Base-by-base conservation (phyloP, 306 rosid species). In the Cajanus cajan region DNA sequence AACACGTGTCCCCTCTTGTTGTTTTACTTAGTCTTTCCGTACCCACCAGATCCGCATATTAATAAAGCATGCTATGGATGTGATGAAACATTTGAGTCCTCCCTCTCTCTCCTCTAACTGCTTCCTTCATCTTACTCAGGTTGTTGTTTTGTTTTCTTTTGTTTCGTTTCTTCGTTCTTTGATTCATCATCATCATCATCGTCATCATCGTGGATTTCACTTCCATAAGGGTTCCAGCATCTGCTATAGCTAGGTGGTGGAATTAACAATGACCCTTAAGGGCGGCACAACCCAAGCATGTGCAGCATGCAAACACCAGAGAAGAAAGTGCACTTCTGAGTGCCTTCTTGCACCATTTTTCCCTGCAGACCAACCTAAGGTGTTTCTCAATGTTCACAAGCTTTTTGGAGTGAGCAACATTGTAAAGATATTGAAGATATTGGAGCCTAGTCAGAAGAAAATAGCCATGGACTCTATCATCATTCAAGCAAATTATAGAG, bases 351-450 rank as follows among this genome's bases (percentile, higher is more conserved):
- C 97, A 7, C 95, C 93, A 0, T 90, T 79, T 63, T 92, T 92
- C 84, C 97, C 97, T 4, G 82, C 93, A 2, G 94, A 90, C 47
- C 94, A 92, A 54, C 93, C 91, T 5, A 88, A 88, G 7, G 7
- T 82, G 24, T 92, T 90, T 43, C 89, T 33, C 4, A 88, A 92
- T 58, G 95, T 90, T 0, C 97, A 92, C 85, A 90, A 65, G 63
- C 79, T 92, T n/a, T 90, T 92, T 40, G 95, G 97, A 33, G 95
- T 90, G 5, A 81, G 89, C 83, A 92, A 92, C 84, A 86, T 92
- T 24, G 64, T 79, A 24, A 92, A 90, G 45, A 79, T 90, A 34
- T 78, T 92, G 2, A 79, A 84, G 33, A 44, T 36, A 2, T 21
- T 90, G 57, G 82, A 85, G 8, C 93, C 90, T 43, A 47, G 52